Conservation (phyloP, 2,329 filamentous ascomycete genomes). For the Penicillium crustosum region DNA sequence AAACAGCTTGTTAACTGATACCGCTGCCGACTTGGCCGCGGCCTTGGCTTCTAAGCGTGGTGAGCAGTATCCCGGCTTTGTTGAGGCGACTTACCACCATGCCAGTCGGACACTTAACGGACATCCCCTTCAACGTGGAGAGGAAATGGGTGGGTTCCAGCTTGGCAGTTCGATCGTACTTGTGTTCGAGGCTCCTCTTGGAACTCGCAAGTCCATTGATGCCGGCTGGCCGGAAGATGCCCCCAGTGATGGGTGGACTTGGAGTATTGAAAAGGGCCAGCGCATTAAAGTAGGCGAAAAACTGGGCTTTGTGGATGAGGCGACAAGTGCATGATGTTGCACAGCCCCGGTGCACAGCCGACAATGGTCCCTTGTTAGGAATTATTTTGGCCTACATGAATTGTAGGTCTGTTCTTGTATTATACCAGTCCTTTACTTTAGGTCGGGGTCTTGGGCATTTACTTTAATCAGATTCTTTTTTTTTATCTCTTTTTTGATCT, state of each 20-base stretch:
- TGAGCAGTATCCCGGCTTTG: slow-evolving; percentile 84
- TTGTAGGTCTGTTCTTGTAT: not conserved
- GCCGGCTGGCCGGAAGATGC: slow-evolving; percentile 59
- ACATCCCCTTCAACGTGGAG: slow-evolving; percentile 78
- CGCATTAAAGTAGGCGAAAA: slow-evolving; percentile 86
- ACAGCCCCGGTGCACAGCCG: slow-evolving; percentile 8
- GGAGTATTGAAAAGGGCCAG: slow-evolving; percentile 84
- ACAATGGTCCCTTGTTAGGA: not conserved
- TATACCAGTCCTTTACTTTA: slow-evolving; percentile 3
- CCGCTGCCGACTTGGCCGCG: slow-evolving; percentile 81
- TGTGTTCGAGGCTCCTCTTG: slow-evolving; percentile 89
- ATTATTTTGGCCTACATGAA: not conserved
- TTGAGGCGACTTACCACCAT: slow-evolving; percentile 81
- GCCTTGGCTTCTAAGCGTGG: slow-evolving; percentile 73
- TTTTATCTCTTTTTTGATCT: not conserved
- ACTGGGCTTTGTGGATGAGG: slow-evolving; percentile 65
- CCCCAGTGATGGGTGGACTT: slow-evolving; percentile 71
- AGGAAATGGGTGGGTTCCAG: slow-evolving; percentile 98
- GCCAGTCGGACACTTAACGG: slow-evolving; percentile 78
- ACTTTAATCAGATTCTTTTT: not conserved
- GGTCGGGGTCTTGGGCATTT: not conserved
- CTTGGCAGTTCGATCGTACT: slow-evolving; percentile 92
- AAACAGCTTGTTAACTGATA: slow-evolving; percentile 90
- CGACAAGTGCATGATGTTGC: slow-evolving; percentile 5
- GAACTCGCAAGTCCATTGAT: slow-evolving; percentile 56